Evolutionary conservation across 2,329 filamentous ascomycete genomes (phyloP).

Genomic region (Tolypocladium ovalisporum): DNA sequence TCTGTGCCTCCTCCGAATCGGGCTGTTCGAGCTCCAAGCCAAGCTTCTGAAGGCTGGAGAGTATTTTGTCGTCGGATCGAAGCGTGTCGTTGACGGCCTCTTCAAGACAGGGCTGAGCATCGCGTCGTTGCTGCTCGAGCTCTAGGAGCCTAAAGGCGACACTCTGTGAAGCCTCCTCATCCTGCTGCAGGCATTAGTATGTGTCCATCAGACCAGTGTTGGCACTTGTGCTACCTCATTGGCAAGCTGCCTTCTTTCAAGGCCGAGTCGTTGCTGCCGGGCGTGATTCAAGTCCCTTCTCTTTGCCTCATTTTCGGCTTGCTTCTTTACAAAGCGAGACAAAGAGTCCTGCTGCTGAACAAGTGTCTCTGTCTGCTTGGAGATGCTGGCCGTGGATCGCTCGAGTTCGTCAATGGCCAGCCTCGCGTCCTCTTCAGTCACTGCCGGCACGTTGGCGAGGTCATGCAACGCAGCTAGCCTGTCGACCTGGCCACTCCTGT

Average conservation of each 20-base stretch:
- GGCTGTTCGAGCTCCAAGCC: slow-evolving; percentile 47
- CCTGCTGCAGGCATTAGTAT: slow-evolving; percentile 16
- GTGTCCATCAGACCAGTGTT: background rate
- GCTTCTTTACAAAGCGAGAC: slow-evolving; percentile 34
- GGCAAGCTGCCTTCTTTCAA: slow-evolving; percentile 28
- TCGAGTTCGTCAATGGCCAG: slow-evolving; percentile 53
- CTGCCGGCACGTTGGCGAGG: slow-evolving; percentile 33
- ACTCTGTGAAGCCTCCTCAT: slow-evolving; percentile 35
- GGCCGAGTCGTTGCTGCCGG: slow-evolving; percentile 18
- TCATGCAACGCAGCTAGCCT: slow-evolving; percentile 32
- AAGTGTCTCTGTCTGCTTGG: slow-evolving; percentile 51
- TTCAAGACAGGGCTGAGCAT: slow-evolving; percentile 31
- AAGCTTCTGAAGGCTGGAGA: slow-evolving; percentile 55
- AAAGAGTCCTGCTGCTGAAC: slow-evolving; percentile 52
- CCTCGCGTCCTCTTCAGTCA: slow-evolving; percentile 49
- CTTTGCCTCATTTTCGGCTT: slow-evolving; percentile 16
- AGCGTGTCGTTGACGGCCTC: slow-evolving; percentile 39
- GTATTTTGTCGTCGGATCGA: slow-evolving; percentile 52
- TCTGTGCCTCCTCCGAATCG: slow-evolving; percentile 38
- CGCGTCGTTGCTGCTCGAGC: slow-evolving; percentile 38
- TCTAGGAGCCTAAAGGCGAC: slow-evolving; percentile 36
- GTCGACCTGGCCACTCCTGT: slow-evolving; percentile 36
- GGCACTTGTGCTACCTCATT: slow-evolving; percentile 23
- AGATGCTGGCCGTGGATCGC: slow-evolving; percentile 51
- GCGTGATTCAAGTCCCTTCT: slow-evolving; percentile 17